A percentile compares a stretch with the other conserved stretches of the same genome.
Conservation (phyloP, 495 filamentous ascomycete species). For the Hypoxylon intermedium region DNA sequence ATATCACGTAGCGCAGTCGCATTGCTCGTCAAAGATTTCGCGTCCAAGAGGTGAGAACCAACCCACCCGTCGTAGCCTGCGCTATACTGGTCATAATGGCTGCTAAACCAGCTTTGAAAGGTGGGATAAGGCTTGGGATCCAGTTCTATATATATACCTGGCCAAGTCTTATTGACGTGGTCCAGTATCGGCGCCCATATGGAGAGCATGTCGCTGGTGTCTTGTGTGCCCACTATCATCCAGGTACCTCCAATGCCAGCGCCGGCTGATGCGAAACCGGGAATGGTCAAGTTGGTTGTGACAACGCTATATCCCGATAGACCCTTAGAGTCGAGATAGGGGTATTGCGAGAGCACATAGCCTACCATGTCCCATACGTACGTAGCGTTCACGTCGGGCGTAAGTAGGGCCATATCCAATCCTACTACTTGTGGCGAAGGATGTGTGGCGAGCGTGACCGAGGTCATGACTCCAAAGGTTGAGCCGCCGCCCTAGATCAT, state of each 20-base stretch:
- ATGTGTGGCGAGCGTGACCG: slow-evolving; percentile 56
- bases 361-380: slow-evolving; percentile 43
- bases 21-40: slow-evolving; percentile 34
- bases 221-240: slow-evolving; percentile 34
- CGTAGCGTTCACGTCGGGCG: slow-evolving; percentile 2
- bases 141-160: slow-evolving; percentile 44
- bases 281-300: slow-evolving; percentile 38
- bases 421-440: slow-evolving; percentile 42
- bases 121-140: slow-evolving; percentile 52
- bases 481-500: slow-evolving; percentile 62
- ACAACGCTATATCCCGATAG: slow-evolving; percentile 51
- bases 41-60: slow-evolving; percentile 53
- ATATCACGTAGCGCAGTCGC: slow-evolving; percentile 34
- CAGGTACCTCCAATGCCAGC: slow-evolving; percentile 42
- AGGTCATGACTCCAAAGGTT: slow-evolving; percentile 68
- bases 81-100: slow-evolving; percentile 39
- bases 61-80: slow-evolving; percentile 50
- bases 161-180: slow-evolving; percentile 56
- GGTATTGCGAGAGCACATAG: slow-evolving; percentile 49
- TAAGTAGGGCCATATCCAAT: slow-evolving; percentile 31
- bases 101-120: slow-evolving; percentile 57
- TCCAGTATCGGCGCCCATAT: slow-evolving; percentile 52
- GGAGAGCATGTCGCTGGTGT: slow-evolving; percentile 48
- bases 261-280: slow-evolving; percentile 31
- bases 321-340: slow-evolving; percentile 45